Base-by-base conservation (phyloP, 2,329 filamentous ascomycete species). In the Calonectria leucothoes region DNA sequence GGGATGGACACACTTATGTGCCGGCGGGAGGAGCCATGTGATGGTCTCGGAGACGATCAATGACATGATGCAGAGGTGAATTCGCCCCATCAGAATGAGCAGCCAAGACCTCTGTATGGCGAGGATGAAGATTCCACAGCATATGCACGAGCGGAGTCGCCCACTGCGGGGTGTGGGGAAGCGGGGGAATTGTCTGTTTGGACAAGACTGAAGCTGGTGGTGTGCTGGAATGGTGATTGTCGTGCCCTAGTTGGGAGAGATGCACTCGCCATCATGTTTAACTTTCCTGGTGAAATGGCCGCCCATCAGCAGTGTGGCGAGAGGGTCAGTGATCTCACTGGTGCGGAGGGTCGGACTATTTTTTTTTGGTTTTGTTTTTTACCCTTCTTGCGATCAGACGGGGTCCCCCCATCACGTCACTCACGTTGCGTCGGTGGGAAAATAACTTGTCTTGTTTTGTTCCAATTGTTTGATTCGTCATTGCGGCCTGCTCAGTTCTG, bases 111-210 rank as follows among this genome's bases (percentile, higher is more conserved):
- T 59, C n/a, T 39, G n/a, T 23, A n/a, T 57, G 52, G 31, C 27
- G 52, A 29, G 37, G 45, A 39, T 52, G 42, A 69, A 45, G 63
- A 71, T 61, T 66, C 51, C 51, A 66, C 61, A 39, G 25, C 69
- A 51, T 68, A 55, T 68, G 70, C 70, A 69, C 14, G 39, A 52
- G 70, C 66, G 70, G 70, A 72, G 70, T 66, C 66, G 31, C 65
- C n/a, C 64, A 68, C 25, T 49, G 70, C 66, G 70, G 70, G 70
- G 66, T 72, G 70, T 68, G 70, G 70, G 66, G 70, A 72, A 69
- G 70, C 70, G 57, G 57, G 48, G 31, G 59, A 61, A 48, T 51
- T 31, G 10, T 42, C 27, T 37, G 45, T 45, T 67, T 51, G 20
- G 51, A 67, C 29, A 20, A 49, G 27, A 49, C 23, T 27, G 33